Conservation (phyloP, 805 yeast genomes). For the Candida golubevii region DNA sequence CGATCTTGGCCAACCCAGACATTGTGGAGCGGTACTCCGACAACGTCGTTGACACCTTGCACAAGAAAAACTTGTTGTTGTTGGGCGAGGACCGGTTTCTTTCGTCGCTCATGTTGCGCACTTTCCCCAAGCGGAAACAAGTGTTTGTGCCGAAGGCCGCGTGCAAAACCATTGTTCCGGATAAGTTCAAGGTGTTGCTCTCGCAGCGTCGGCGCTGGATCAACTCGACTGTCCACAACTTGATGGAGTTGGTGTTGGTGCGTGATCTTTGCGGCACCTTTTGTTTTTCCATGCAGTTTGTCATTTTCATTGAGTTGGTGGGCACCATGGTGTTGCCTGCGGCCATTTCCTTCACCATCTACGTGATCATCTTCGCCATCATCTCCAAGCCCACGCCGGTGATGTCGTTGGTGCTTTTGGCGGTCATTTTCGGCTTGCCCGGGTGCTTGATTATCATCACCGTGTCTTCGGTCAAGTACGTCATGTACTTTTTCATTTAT, state of each 20-base stretch:
- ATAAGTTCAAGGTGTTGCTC: conserved; percentile 66
- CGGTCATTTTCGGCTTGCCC: conserved; percentile 78
- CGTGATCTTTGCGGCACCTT: conserved; percentile 91
- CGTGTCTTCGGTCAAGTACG: conserved; percentile 65
- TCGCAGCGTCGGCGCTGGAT: conserved; percentile 98
- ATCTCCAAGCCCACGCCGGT: conserved; percentile 72
- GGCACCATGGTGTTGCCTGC: conserved; percentile 89
- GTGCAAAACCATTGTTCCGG: conserved; percentile 90
- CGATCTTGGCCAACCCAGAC: conserved; percentile 88
- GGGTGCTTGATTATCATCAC: conserved; percentile 78
- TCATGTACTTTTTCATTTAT: conserved; percentile 77
- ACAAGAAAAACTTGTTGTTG: conserved; percentile 76
- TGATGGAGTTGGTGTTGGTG: conserved; percentile 80
- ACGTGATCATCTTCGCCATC: conserved; percentile 69
- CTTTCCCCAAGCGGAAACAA: conserved; percentile 87
- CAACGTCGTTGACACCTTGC: conserved; percentile 77
- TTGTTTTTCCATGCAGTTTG: conserved; percentile 93
- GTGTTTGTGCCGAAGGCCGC: conserved; percentile 86
- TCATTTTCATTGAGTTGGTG: conserved; percentile 73
- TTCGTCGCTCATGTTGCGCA: conserved; percentile 77
- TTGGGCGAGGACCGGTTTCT: conserved; percentile 90
- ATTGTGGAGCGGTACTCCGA: conserved; percentile 89
- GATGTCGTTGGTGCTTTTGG: conserved; percentile 71
- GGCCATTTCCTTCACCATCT: conserved; percentile 77
- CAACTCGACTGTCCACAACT: conserved; percentile 88